These are phyloP conservation scores for Gaeumannomyces sp. DNA, from an alignment of 2,329 filamentous ascomycete genomes.

Conservation along the genomic window DNA sequence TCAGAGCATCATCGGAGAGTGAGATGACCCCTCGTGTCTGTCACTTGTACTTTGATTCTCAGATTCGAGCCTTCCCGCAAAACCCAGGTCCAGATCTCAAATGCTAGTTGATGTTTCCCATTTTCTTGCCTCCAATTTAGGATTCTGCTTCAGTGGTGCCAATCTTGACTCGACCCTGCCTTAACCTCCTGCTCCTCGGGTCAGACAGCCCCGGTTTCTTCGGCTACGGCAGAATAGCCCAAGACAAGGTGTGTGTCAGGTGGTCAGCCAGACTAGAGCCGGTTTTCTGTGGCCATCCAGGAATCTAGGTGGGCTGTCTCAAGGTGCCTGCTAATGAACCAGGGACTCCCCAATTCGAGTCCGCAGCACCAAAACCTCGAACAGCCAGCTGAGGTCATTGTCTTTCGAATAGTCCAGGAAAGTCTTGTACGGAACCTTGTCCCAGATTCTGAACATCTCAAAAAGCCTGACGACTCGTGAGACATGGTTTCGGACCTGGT, in stretches of 20 bases:
- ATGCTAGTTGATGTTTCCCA: neutral
- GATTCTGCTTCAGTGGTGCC: neutral
- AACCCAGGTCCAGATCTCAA: neutral
- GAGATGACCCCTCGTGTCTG: neutral
- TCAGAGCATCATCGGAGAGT: neutral
- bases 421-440: neutral
- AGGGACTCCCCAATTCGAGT: neutral
- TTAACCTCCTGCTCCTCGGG: neutral
- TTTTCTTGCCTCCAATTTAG: neutral
- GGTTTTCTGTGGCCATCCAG: no score
- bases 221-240: no score
- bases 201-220: no score
- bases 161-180: neutral
- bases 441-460: constrained; percentile 6
- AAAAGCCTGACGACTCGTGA: constrained; percentile 1
- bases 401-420: neutral
- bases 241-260: no score
- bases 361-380: neutral
- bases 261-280: no score
- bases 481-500: neutral
- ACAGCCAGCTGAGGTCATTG: constrained; percentile 2
- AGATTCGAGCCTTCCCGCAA: neutral
- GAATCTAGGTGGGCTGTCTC: no score
- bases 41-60: neutral
- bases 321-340: no score